A percentile compares a stretch with the other conserved stretches of the same genome.
Conservation (phyloP, 2,329 filamentous ascomycete genomes). For the Botrytis elliptica region DNA sequence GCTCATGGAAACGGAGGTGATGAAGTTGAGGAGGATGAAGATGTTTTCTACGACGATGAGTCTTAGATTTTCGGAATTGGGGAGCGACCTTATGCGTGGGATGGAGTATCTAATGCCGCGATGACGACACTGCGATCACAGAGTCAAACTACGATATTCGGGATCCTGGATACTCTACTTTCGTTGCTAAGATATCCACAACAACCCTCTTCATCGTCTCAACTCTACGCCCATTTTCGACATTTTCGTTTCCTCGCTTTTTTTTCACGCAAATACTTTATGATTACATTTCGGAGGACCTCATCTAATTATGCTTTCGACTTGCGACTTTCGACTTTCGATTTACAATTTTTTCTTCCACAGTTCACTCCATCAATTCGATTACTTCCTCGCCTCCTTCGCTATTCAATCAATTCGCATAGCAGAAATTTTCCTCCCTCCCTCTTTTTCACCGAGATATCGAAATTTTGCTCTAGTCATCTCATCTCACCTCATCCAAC, state of each 20-base stretch:
- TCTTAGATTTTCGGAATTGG: background rate
- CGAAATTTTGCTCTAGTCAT: background rate
- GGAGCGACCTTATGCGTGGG: no score
- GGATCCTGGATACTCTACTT: background rate
- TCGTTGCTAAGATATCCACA: background rate
- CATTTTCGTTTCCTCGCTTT: background rate
- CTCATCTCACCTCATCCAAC: background rate
- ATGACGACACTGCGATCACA: no score
- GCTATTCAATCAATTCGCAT: background rate
- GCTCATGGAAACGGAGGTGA: background rate
- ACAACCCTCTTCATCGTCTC: background rate
- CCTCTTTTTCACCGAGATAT: no score
- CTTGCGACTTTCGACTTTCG: background rate
- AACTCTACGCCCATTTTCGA: background rate
- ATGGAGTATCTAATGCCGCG: background rate
- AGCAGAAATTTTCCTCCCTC: background rate
- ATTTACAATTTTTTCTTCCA: background rate
- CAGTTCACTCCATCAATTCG: background rate
- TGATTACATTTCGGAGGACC: background rate
- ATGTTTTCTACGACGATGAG: conserved; percentile 1
- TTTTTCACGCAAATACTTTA: background rate
- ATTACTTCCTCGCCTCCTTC: background rate
- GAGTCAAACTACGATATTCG: background rate
- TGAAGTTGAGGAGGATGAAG: background rate
- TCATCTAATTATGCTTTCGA: background rate